Evolutionary conservation across 2,329 filamentous ascomycete species (phyloP).

Genomic region (Botryotinia narcissicola): DNA sequence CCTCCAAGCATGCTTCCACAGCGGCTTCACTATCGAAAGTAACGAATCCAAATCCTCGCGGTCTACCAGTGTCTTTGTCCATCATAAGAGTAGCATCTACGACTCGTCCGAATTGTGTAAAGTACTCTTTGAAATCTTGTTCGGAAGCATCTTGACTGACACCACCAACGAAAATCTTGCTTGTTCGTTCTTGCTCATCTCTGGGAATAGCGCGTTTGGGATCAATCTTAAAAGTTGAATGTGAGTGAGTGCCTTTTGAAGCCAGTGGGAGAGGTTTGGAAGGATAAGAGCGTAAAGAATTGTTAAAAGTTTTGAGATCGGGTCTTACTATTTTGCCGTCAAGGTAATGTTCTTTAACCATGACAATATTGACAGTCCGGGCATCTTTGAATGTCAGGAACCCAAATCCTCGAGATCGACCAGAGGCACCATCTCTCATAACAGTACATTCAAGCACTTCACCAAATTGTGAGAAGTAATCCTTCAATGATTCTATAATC

Average conservation of each 20-base stretch:
- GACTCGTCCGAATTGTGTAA: slow-evolving; percentile 92
- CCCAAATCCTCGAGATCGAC: slow-evolving; percentile 91
- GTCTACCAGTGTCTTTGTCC: slow-evolving; percentile 98
- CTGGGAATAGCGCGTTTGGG: slow-evolving; percentile 95
- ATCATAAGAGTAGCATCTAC: slow-evolving; percentile 99
- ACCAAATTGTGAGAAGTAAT: slow-evolving; percentile 97
- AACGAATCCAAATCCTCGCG: slow-evolving; percentile 94
- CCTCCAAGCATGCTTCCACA: slow-evolving; percentile 84
- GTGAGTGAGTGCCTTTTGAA: slow-evolving; percentile 34
- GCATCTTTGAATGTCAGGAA: slow-evolving; percentile 98
- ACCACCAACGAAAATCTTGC: slow-evolving; percentile 97
- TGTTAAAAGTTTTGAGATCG: slow-evolving; percentile 26
- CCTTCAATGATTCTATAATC: slow-evolving; percentile 79
- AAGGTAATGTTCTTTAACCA: slow-evolving; percentile 98
- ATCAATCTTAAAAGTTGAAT: slow-evolving; percentile 63
- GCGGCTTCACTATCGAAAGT: slow-evolving; percentile 96
- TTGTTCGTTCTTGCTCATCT: slow-evolving; percentile 96
- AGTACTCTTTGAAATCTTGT: slow-evolving; percentile 93
- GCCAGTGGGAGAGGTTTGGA: slow-evolving; percentile 26
- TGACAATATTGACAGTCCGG: slow-evolving; percentile 97
- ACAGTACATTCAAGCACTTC: slow-evolving; percentile 98
- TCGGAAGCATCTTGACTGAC: slow-evolving; percentile 97
- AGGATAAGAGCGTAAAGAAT: slow-evolving; percentile 23
- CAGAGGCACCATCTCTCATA: slow-evolving; percentile 95
- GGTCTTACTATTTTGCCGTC: slow-evolving; percentile 93